Base-by-base conservation (phyloP, 2,329 filamentous ascomycete species). In the Scleromitrula shiraiana region DNA sequence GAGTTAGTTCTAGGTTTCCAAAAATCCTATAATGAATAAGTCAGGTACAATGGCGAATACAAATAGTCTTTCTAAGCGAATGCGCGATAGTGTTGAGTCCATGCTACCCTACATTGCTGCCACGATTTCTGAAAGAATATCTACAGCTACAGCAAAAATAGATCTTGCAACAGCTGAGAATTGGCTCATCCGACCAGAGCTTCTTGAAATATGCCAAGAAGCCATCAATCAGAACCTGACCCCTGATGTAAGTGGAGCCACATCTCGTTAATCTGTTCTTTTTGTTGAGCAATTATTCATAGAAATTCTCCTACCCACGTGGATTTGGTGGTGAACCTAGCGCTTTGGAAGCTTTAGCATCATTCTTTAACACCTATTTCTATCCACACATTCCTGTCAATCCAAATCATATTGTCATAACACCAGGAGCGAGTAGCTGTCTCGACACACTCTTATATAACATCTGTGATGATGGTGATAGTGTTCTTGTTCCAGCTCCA, bases 161-260 rank as follows among this genome's bases (percentile, higher is more conserved):
- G 55, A 57, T 26, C 22, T 57, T 6, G 22, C 47, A 10, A 38
- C 50, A 5, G 51, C 55, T n/a, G 55, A 57, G 32, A 57, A 57
- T 33, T 56, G 51, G 52, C 47, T 57, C 3, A 47, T 53, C 12
- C 45, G 53, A n/a, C 19, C 41, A 6, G 50, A 56, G 37, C n/a
- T 56, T 7, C 39, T 57, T 5, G 47, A 45, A 15, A 45, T 56
- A 2, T 46, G 40, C 35, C 54, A 50, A 39, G 22, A 46, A 8
- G 41, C 43, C 15, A 43, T 54, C 15, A 19, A 10, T 9, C 42
- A 51, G 6, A 43, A 46, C 37, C 44, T 56, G n/a, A n/a, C n/a
- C n/a, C 7, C 35, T 9, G 17, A 19, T 6, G 17, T 27, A 19
- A 40, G 37, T 23, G 24, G n/a, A 19, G 37, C 20, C 17, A 10